Percentiles rank a stretch among this genome's conserved stretches.
These are phyloP conservation scores for Pyrrhoderma lamaoense DNA, from an alignment of 1,284 basidiomycete genomes.

Conservation along the genomic window DNA sequence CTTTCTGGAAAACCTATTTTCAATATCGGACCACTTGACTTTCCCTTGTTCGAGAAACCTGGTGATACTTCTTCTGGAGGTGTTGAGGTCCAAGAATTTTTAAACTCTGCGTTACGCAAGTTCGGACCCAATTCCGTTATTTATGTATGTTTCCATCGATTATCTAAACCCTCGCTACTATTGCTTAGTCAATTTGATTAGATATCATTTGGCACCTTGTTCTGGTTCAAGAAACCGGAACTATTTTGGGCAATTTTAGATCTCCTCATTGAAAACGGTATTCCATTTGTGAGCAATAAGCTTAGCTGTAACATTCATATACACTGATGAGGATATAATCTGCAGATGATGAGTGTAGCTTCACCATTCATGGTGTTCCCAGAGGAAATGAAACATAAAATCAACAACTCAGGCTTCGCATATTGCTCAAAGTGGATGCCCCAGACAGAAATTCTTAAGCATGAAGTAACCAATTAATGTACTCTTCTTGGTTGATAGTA, in stretches of 20 bases:
- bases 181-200: not conserved
- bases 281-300: slow-evolving; percentile 11
- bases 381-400: not conserved
- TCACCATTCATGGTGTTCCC: slow-evolving; percentile 10
- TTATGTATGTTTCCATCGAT: slow-evolving; percentile 13
- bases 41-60: not conserved
- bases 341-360: not conserved
- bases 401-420: slow-evolving; percentile 9
- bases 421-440: slow-evolving; percentile 17
- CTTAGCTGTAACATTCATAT: not conserved
- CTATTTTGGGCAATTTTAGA: slow-evolving; percentile 13
- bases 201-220: slow-evolving; percentile 18
- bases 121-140: slow-evolving; percentile 12
- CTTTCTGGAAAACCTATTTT: slow-evolving; percentile 1
- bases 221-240: slow-evolving; percentile 14
- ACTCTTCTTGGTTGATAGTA: too few relatives aligned
- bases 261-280: slow-evolving; percentile 1
- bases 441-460: slow-evolving; percentile 15
- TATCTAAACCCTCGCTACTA: not conserved
- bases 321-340: not conserved
- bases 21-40: slow-evolving; percentile 6
- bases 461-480: not conserved
- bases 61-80: too few relatives aligned
- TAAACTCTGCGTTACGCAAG: slow-evolving; percentile 4
- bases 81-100: not conserved